Conservation (phyloP, 1,284 basidiomycete species). For the Cystobasidium pallidum region DNA sequence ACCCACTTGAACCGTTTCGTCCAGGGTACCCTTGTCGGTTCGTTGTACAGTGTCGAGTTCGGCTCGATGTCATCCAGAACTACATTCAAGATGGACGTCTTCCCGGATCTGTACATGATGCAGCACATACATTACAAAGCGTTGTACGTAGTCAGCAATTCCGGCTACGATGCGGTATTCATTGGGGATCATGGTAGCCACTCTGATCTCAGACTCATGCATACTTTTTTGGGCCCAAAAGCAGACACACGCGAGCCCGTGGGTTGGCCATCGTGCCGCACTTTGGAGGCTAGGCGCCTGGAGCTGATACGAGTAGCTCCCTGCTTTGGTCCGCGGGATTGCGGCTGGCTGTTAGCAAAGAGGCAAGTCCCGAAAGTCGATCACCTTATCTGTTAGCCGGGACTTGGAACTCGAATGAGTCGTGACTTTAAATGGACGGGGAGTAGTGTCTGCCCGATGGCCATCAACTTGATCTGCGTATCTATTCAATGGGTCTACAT, state of each 20-base stretch:
- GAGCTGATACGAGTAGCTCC: not conserved
- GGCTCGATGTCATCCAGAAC: slow-evolving; percentile 82
- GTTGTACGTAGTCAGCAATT: too few species aligned
- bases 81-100: slow-evolving; percentile 88
- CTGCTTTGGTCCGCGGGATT: too few species aligned
- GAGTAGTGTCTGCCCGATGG: too few species aligned
- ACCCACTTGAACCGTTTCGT: slow-evolving; percentile 79
- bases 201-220: too few species aligned
- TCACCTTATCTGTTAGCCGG: slow-evolving; percentile 10
- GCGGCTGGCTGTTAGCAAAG: not conserved
- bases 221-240: slow-evolving; percentile 33
- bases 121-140: too few species aligned
- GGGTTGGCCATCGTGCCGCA: slow-evolving; percentile 11
- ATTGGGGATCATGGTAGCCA: too few species aligned
- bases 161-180: too few species aligned
- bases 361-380: slow-evolving; percentile 9
- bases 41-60: slow-evolving; percentile 89
- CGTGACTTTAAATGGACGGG: too few species aligned
- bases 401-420: too few species aligned
- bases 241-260: slow-evolving; percentile 30
- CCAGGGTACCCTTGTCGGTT: slow-evolving; percentile 76
- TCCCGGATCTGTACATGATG: slow-evolving; percentile 87
- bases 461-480: too few species aligned
- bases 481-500: too few species aligned
- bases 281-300: not conserved